Evolutionary conservation across 2,329 filamentous ascomycete genomes (phyloP).

Genomic region (Simplicillium aogashimaense): DNA sequence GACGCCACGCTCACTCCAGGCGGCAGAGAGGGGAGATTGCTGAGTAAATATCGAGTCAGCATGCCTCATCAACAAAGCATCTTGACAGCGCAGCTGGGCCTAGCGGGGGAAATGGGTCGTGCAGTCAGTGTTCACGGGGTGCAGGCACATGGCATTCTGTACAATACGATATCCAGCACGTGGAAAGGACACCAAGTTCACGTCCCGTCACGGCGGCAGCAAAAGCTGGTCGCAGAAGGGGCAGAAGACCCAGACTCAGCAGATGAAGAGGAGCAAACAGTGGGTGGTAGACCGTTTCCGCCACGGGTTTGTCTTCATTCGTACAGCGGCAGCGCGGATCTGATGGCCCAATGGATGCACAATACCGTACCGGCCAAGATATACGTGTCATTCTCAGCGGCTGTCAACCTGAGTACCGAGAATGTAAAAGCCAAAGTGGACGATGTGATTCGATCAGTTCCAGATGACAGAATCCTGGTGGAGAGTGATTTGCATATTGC

Average conservation of each 20-base stretch:
- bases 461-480: conserved; percentile 68
- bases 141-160: conserved; percentile 63
- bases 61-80: conserved; percentile 60
- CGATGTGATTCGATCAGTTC: conserved; percentile 60
- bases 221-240: conserved; percentile 34
- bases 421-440: conserved; percentile 39
- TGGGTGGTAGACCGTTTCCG: conserved; percentile 53
- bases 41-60: conserved; percentile 59
- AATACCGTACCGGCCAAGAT: conserved; percentile 63
- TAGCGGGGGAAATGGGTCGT: conserved; percentile 58
- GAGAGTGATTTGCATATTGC: conserved; percentile 88
- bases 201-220: conserved; percentile 50
- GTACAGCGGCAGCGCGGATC: conserved; percentile 69
- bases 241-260: conserved; percentile 34
- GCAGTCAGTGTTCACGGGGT: conserved; percentile 66
- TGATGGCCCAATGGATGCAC: conserved; percentile 68
- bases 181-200: conserved; percentile 64
- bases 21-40: conserved; percentile 56
- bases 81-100: conserved; percentile 55
- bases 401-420: conserved; percentile 62
- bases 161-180: conserved; percentile 51
- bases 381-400: conserved; percentile 80
- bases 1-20: conserved; percentile 48
- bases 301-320: conserved; percentile 90
- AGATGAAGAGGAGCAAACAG: conserved; percentile 17